These are phyloP conservation scores for Paragyromitra xinjiangensis DNA, from an alignment of 495 filamentous ascomycete species.

Conservation along the genomic window DNA sequence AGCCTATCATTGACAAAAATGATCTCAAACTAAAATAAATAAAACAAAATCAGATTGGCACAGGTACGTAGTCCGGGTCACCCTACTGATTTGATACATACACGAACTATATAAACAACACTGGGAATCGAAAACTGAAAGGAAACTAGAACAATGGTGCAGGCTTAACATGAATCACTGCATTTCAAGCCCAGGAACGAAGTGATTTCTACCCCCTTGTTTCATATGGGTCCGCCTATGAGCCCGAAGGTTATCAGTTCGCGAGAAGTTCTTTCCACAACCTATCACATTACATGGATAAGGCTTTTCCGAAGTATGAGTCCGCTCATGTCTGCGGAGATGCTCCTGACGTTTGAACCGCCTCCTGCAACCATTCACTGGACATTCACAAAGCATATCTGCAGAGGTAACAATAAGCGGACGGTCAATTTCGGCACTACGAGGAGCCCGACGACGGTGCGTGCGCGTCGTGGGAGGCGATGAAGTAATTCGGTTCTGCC, in stretches of 20 bases:
- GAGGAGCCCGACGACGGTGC: constrained; percentile 8
- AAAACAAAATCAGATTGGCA: neutral
- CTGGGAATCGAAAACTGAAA: neutral
- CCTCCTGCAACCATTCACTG: constrained; percentile 62
- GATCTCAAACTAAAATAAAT: no score
- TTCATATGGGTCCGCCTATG: constrained; percentile 59
- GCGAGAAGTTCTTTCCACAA: constrained; percentile 61
- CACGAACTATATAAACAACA: constrained; percentile 29
- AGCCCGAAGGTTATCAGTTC: constrained; percentile 61
- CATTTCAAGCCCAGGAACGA: constrained; percentile 46
- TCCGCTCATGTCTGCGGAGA: constrained; percentile 67
- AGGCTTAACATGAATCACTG: neutral
- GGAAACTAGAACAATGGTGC: neutral
- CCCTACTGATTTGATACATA: constrained; percentile 26
- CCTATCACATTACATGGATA: constrained; percentile 56
- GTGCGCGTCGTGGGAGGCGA: constrained; percentile 4
- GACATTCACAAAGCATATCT: constrained; percentile 59
- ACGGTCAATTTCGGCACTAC: constrained; percentile 9
- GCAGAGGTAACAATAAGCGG: constrained; percentile 46
- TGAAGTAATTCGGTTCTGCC: constrained; percentile 7
- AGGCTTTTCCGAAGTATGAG: constrained; percentile 67
- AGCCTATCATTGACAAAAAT: no score
- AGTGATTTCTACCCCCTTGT: constrained; percentile 47
- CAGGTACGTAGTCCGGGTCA: neutral
- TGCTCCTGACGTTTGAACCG: constrained; percentile 67